Percentiles rank a stretch among this genome's conserved stretches.
Conservation (phyloP, 83 land plant genomes). For the Thuja plicata region DNA sequence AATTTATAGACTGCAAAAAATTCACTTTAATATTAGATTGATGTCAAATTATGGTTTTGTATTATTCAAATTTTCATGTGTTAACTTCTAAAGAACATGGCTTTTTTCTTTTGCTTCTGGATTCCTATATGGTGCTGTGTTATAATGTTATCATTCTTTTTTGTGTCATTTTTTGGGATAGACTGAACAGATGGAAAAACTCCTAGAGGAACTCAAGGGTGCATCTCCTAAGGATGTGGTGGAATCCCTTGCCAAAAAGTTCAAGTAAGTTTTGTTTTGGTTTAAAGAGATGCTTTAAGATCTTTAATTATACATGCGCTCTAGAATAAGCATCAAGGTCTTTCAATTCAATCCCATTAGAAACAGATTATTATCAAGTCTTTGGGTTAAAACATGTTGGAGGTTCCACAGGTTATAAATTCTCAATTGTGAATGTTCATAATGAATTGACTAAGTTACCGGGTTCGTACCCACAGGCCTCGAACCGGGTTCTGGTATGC, state of each 20-base stretch:
- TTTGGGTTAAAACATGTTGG: background rate
- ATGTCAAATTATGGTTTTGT: background rate
- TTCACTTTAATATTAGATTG: background rate
- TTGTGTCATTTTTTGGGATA: background rate
- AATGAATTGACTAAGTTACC: no score
- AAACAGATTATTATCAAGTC: background rate
- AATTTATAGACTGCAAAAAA: no score
- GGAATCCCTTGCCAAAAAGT: conserved; percentile 11
- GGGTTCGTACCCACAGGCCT: no score
- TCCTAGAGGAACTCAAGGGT: background rate
- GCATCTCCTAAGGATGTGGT: conserved; percentile 12
- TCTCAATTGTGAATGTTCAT: background rate
- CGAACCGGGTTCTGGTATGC: no score
- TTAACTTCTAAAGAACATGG: background rate
- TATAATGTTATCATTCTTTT: background rate
- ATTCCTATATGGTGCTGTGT: background rate
- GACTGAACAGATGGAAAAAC: conserved; percentile 14
- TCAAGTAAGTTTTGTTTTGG: background rate
- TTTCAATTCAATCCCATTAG: background rate
- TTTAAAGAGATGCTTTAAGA: background rate
- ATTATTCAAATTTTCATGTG: background rate
- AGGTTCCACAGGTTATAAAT: background rate
- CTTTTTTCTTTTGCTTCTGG: no score
- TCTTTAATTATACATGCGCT: background rate
- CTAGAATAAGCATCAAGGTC: background rate